Evolutionary conservation across 2,329 filamentous ascomycete species (phyloP), one percentile per base, ranked within the genome.

Genomic region (Cordyceps fumosorosea): DNA sequence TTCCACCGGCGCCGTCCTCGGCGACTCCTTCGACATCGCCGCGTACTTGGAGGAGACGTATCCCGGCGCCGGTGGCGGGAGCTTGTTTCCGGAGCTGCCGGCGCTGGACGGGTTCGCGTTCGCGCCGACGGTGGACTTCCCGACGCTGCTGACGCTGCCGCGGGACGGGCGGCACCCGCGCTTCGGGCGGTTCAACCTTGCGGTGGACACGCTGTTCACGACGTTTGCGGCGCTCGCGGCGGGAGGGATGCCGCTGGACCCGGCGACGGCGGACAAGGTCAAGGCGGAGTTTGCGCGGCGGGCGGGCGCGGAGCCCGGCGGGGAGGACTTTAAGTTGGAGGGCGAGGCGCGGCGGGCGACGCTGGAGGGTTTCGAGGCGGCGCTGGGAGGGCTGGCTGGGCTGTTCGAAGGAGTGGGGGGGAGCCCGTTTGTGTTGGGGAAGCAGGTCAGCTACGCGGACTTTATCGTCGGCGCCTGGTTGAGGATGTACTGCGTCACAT

Each of bases 21-120:
- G 86, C 5, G 86, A 89, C 72, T 84, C 84, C 2, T 86, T 87
- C 67, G 86, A 88, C 58, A 89, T 89, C 64, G 86, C 86, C 7
- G 71, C 80, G 29, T 82, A 87, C 66, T 76, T 89, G 2, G 79
- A 88, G 26, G 72, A 77, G 1, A 76, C 69, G 0, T 85, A 82
- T 60, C 82, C 83, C 0, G 62, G 71, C 34, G 69, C 77, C 0
- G 79, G 79, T 1, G 76, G 68, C 1, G 76, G 78, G 0, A 70
- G 77, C 52, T 74, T 88, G 2, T 83, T 87, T 66, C 80, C 80
- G 0, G 54, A 70, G 3, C 69, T 71, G 69, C 73, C 52, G 7
- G 73, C 83, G 34, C 34, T 37, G 12, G 12, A 37, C 18, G 76
- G 80, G 58, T 82, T 74, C 62, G 64, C 64, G 52, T 77, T 71